These are phyloP conservation scores for Lachancea waltii DNA, from an alignment of 805 yeast species.

Conservation along the genomic window DNA sequence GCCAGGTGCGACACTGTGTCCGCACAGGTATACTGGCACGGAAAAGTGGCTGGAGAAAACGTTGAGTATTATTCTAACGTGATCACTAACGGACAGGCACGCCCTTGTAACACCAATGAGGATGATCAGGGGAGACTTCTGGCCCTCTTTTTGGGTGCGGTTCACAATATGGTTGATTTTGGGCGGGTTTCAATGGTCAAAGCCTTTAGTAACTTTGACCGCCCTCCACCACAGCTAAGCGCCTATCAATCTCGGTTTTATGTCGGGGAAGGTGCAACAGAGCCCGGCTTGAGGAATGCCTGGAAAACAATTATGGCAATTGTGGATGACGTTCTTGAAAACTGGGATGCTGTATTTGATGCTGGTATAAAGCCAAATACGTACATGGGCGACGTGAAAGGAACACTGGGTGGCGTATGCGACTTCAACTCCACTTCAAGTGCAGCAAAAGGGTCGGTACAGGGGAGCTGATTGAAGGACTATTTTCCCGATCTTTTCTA, in stretches of 20 bases:
- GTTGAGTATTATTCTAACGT: constrained; percentile 1
- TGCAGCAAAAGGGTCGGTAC: constrained; percentile 6
- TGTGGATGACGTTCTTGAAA: constrained; percentile 3
- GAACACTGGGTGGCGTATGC: constrained; percentile 1
- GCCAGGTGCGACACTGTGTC: constrained; percentile 1
- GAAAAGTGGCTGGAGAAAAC: constrained; percentile 1
- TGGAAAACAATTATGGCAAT: constrained; percentile 1
- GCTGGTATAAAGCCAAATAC: neutral
- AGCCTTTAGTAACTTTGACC: constrained; percentile 2
- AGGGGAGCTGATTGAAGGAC: constrained; percentile 3
- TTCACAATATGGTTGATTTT: neutral
- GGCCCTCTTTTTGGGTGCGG: constrained; percentile 1
- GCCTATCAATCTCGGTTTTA: constrained; percentile 1
- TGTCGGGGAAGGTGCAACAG: constrained; percentile 2
- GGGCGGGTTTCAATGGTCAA: constrained; percentile 2
- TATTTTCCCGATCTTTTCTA: neutral
- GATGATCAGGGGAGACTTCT: constrained; percentile 3
- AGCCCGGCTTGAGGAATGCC: constrained; percentile 1
- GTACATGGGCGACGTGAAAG: constrained; percentile 1
- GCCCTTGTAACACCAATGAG: constrained; percentile 3
- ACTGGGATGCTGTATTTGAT: constrained; percentile 1
- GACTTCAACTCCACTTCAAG: constrained; percentile 1
- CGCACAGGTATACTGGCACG: constrained; percentile 2
- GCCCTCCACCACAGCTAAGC: constrained; percentile 1
- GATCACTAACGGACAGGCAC: constrained; percentile 1